A percentile compares a stretch with the other conserved stretches of the same genome.
Evolutionary conservation across 129 eudicot species (phyloP).

Genomic region (Flaveria trinervia): DNA sequence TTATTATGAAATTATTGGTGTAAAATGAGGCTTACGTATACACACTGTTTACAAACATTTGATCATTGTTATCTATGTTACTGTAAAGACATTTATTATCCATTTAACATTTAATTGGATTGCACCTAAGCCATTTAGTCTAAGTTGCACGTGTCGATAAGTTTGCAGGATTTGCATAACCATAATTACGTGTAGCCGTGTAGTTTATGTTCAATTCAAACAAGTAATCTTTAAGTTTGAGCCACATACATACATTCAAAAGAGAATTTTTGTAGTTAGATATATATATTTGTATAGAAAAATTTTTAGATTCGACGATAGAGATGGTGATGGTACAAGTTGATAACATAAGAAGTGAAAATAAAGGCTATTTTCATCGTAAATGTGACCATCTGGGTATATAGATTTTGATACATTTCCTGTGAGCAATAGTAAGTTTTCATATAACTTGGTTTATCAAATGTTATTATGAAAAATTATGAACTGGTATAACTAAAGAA

Average conservation of each 20-base stretch:
- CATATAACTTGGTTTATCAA: neutral
- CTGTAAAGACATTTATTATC: neutral
- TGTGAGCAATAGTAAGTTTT: neutral
- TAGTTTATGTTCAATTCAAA: neutral
- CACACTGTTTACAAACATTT: neutral
- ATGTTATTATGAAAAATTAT: no score
- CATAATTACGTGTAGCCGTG: neutral
- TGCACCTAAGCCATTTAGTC: neutral
- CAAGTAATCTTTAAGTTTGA: neutral
- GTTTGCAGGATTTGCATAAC: neutral
- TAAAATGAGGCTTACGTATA: no score
- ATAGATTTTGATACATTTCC: neutral
- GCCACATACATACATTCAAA: neutral
- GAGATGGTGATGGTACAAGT: no score
- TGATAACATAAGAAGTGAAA: neutral
- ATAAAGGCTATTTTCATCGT: neutral
- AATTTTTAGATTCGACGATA: no score
- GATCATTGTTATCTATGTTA: neutral
- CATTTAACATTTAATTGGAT: constrained; percentile 7
- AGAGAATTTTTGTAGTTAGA: neutral
- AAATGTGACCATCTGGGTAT: neutral
- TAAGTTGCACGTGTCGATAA: neutral
- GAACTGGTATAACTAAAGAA: no score
- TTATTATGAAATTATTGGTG: neutral
- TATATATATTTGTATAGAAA: neutral